phyloP scores from a whole-genome alignment of 2,329 filamentous ascomycete species.

The Orbilia ellipsospora region DNA sequence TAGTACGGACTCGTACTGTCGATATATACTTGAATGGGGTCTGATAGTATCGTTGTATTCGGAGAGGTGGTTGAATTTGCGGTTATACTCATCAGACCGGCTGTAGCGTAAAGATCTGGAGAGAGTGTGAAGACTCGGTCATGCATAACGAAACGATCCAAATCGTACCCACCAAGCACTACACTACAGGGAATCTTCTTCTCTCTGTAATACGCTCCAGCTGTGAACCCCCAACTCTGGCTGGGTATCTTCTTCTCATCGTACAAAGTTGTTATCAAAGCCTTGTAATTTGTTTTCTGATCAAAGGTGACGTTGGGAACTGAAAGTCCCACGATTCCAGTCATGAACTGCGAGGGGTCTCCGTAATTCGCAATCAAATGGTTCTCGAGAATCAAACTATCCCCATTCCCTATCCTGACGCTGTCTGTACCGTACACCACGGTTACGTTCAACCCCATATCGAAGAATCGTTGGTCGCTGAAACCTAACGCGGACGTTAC shows the following conservation, averaged over 20 bases:
- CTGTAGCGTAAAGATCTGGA: slow-evolving; percentile 60
- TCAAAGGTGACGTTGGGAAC: slow-evolving; percentile 23
- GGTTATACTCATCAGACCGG: slow-evolving; percentile 60
- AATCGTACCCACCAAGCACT: slow-evolving; percentile 60
- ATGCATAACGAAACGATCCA: slow-evolving; percentile 60
- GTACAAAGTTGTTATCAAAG: slow-evolving; percentile 13
- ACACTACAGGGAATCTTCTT: slow-evolving; percentile 28
- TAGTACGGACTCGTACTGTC: slow-evolving; percentile 63
- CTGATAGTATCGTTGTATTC: slow-evolving; percentile 56
- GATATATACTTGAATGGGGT: slow-evolving; percentile 60
- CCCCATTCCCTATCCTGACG: slow-evolving; percentile 22
- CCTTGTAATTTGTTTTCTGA: slow-evolving; percentile 14
- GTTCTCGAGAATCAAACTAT: slow-evolving; percentile 21
- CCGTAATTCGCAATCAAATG: slow-evolving; percentile 27
- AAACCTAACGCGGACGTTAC: slow-evolving; percentile 12
- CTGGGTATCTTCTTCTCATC: slow-evolving; percentile 31
- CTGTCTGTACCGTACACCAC: slow-evolving; percentile 32
- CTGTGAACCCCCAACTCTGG: slow-evolving; percentile 23
- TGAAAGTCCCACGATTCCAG: slow-evolving; percentile 29
- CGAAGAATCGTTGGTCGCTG: slow-evolving; percentile 34
- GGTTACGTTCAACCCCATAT: slow-evolving; percentile 28
- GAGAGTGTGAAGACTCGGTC: slow-evolving; percentile 60
- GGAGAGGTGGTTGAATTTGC: slow-evolving; percentile 59
- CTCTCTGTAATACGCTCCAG: slow-evolving; percentile 15
- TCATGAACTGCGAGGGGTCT: slow-evolving; percentile 23